These are phyloP conservation scores for Macadamia tetraphylla DNA, from an alignment of 164 flowering plant genomes.

Conservation along the genomic window DNA sequence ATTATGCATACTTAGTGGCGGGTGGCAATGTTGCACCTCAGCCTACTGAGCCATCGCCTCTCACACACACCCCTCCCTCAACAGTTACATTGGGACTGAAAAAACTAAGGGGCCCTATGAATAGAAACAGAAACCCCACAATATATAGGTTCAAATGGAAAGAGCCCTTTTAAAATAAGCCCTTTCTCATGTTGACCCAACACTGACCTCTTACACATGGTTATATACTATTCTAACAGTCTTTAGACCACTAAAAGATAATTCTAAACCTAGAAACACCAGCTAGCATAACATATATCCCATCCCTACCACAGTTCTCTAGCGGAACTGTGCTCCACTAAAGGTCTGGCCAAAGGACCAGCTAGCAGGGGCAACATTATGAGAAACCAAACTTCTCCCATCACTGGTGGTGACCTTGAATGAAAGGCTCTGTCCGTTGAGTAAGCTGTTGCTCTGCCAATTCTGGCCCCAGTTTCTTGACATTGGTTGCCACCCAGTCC, in stretches of 20 bases:
- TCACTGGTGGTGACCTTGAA: slow-evolving; percentile 76
- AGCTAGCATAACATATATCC: background rate
- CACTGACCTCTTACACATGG: background rate
- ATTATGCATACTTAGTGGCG: background rate
- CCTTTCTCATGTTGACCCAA: background rate
- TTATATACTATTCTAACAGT: background rate
- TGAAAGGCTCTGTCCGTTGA: slow-evolving; percentile 67
- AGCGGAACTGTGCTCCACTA: slow-evolving; percentile 54
- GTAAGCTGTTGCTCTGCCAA: slow-evolving; percentile 67
- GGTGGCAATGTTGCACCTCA: background rate
- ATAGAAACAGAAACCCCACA: background rate
- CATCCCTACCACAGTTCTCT: background rate
- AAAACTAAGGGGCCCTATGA: background rate
- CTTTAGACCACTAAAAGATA: background rate
- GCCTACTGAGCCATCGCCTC: background rate
- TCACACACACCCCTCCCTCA: background rate
- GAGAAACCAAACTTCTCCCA: slow-evolving; percentile 48
- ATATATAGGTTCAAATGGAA: background rate
- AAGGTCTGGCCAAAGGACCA: slow-evolving; percentile 80
- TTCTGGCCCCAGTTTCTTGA: slow-evolving; percentile 87
- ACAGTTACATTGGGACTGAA: background rate
- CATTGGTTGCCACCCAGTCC: slow-evolving; percentile 65
- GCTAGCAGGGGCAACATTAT: slow-evolving; percentile 54
- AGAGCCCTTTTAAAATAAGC: background rate
- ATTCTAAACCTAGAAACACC: too few species aligned